A percentile compares a stretch with the other conserved stretches of the same genome.
Conservation (phyloP, 192 early-diverging fungal species). For the Martensiomyces pterosporus region DNA sequence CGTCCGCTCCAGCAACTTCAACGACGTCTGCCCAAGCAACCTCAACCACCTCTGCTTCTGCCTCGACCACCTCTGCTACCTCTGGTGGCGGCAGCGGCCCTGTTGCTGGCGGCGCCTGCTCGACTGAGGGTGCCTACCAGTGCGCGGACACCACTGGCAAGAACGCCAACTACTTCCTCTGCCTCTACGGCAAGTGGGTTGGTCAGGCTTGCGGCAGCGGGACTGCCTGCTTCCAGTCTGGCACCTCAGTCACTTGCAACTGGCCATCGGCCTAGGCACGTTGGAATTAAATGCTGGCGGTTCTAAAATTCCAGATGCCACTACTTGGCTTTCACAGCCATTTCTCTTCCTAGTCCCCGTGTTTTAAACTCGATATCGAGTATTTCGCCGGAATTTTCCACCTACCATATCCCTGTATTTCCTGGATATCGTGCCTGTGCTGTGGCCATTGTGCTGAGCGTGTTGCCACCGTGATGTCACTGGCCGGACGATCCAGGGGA, state of each 20-base stretch:
- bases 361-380: no score
- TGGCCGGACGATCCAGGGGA: no score
- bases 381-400: no score
- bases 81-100: conserved; percentile 13
- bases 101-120: conserved; percentile 17
- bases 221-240: conserved; percentile 25
- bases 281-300: no score
- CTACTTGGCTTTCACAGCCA: no score
- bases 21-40: background rate
- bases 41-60: background rate
- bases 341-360: no score
- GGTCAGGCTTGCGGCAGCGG: conserved; percentile 22
- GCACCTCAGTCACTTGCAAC: conserved; percentile 15
- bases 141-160: conserved; percentile 20
- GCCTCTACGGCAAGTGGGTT: conserved; percentile 31
- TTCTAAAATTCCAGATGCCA: no score
- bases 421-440: no score
- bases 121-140: conserved; percentile 11
- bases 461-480: no score
- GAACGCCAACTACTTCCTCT: conserved; percentile 20
- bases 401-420: no score
- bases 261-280: conserved; percentile 16
- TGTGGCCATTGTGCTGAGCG: no score
- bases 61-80: background rate
- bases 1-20: background rate